These are phyloP conservation scores for Silene noctiflora DNA, from an alignment of 179 eudicot genomes.

Conservation along the genomic window DNA sequence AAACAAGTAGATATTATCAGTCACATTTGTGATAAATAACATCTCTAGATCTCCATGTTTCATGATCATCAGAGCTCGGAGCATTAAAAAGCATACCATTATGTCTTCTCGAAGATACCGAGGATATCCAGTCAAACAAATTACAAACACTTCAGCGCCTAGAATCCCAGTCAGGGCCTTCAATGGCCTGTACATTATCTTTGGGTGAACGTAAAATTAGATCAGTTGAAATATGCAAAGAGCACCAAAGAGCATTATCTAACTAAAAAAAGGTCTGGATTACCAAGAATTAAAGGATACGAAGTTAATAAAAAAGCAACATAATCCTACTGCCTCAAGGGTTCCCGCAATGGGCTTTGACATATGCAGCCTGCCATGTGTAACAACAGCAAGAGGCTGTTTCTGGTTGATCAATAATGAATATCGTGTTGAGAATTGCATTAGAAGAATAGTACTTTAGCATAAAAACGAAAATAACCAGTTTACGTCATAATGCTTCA, in stretches of 20 bases:
- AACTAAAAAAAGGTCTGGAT: neutral
- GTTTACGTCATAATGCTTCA: no score
- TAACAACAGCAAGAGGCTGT: neutral
- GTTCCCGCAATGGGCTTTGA: neutral
- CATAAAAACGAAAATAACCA: no score
- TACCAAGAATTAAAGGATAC: neutral
- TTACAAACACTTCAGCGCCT: slow-evolving; percentile 59
- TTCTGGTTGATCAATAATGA: no score
- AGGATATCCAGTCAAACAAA: slow-evolving; percentile 90
- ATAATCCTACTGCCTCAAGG: neutral
- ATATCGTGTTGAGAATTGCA: no score
- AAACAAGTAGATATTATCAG: slow-evolving; percentile 11
- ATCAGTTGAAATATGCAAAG: neutral
- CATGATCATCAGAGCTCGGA: neutral
- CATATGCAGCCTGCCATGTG: neutral
- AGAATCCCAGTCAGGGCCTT: slow-evolving; percentile 72
- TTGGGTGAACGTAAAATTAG: slow-evolving; percentile 15
- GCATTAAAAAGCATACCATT: slow-evolving; percentile 44
- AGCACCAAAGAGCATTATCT: neutral
- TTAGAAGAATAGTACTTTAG: no score
- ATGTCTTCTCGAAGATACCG: slow-evolving; percentile 68
- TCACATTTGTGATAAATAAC: neutral
- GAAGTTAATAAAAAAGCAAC: neutral
- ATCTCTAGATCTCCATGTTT: neutral
- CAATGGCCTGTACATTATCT: slow-evolving; percentile 76